A percentile compares a stretch with the other conserved stretches of the same genome.
These are phyloP conservation scores for Coccomyxa sp. DNA, from an alignment of 139 green algal genomes.

Conservation along the genomic window DNA sequence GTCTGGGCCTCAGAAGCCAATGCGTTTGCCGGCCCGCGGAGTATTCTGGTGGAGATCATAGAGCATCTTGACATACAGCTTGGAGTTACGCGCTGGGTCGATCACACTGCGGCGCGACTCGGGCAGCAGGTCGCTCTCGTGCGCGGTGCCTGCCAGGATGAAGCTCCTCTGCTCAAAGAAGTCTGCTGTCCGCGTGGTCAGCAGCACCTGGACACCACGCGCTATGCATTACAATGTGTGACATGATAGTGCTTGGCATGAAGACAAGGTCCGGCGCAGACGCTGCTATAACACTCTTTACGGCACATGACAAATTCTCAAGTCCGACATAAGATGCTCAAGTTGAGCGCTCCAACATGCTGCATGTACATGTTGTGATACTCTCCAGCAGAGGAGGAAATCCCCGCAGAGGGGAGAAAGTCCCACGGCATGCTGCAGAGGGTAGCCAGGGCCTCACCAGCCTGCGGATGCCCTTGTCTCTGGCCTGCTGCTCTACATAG, in stretches of 20 bases:
- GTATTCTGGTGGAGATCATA: constrained; percentile 35
- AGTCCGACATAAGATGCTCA: too few relatives aligned
- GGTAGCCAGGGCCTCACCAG: constrained; percentile 39
- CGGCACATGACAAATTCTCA: too few relatives aligned
- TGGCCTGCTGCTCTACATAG: constrained; percentile 59
- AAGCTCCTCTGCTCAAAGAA: constrained; percentile 82
- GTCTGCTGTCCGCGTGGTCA: constrained; percentile 80
- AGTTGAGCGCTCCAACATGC: too few relatives aligned
- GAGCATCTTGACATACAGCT: constrained; percentile 81
- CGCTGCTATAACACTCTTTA: too few relatives aligned
- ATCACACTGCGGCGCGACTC: constrained; percentile 30
- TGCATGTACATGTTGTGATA: too few relatives aligned
- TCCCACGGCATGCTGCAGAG: too few relatives aligned
- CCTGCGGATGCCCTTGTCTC: constrained; percentile 44
- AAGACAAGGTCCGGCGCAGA: too few relatives aligned
- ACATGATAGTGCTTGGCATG: too few relatives aligned
- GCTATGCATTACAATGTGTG: too few relatives aligned
- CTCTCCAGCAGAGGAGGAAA: too few relatives aligned
- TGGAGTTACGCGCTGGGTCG: constrained; percentile 70
- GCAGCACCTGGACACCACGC: constrained; percentile 75
- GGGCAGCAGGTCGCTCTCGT: constrained; percentile 39
- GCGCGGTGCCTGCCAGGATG: constrained; percentile 18
- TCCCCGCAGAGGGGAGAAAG: too few relatives aligned
- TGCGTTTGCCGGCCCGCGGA: constrained; percentile 59
- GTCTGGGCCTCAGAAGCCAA: constrained; percentile 86